Evolutionary conservation across 768 basidiomycete genomes (phyloP).

Genomic region (Termitomyces sp.): DNA sequence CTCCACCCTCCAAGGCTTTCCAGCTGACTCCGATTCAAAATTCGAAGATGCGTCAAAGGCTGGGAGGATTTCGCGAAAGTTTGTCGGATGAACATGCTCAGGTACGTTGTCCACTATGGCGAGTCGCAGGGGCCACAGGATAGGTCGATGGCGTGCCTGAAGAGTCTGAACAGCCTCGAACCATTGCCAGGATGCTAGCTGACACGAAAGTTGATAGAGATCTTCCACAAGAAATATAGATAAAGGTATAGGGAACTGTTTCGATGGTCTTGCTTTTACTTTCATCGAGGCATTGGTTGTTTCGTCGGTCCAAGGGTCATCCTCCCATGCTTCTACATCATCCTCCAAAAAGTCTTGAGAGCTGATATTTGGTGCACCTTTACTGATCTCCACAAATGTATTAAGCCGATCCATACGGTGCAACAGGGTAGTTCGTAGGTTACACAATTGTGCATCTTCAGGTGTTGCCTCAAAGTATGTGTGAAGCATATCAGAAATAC

Average conservation of each 20-base stretch:
- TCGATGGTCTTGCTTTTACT: conserved; percentile 20
- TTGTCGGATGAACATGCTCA: conserved; percentile 59
- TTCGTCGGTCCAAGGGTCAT: conserved; percentile 70
- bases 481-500: conserved; percentile 24
- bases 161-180: conserved; percentile 56
- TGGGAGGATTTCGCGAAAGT: conserved; percentile 61
- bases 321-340: conserved; percentile 64
- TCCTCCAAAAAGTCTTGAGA: conserved; percentile 37
- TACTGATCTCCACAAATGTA: conserved; percentile 63
- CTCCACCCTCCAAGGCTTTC: conserved; percentile 42
- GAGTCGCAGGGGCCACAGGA: conserved; percentile 67
- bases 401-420: conserved; percentile 63
- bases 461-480: conserved; percentile 53
- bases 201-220: conserved; percentile 51
- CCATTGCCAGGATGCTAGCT: conserved; percentile 58
- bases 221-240: conserved; percentile 57
- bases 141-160: conserved; percentile 44
- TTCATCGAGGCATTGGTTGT: conserved; percentile 19
- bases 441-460: conserved; percentile 58
- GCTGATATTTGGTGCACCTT: conserved; percentile 26
- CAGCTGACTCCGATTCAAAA: conserved; percentile 29
- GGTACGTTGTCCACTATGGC: conserved; percentile 70
- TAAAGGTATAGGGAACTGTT: conserved; percentile 45
- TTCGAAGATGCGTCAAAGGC: conserved; percentile 43
- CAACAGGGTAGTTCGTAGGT: conserved; percentile 63